Evolutionary conservation across 345 rosid genomes (phyloP).

Genomic region (Citrus unshiu): DNA sequence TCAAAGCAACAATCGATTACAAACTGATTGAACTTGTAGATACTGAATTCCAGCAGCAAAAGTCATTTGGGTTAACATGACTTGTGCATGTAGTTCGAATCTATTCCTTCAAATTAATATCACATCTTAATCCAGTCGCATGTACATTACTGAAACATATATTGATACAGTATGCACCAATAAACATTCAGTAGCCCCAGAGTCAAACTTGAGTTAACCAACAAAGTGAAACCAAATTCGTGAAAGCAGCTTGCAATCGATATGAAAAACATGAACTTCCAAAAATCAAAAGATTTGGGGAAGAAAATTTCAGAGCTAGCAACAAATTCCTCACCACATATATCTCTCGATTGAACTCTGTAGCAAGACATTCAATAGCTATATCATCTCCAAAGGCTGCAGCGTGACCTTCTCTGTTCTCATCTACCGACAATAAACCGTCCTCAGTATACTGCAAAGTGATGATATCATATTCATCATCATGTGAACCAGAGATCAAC

Average conservation of each 20-base stretch:
- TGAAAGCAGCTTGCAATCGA: not conserved
- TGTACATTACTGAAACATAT: not conserved
- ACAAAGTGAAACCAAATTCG: not conserved
- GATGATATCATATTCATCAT: slow-evolving; percentile 87
- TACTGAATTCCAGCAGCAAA: no score
- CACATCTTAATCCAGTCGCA: not conserved
- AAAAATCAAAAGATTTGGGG: not conserved
- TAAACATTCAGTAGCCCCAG: not conserved
- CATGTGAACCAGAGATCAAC: slow-evolving; percentile 84
- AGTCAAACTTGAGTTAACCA: not conserved
- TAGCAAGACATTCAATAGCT: slow-evolving; percentile 93
- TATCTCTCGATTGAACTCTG: slow-evolving; percentile 90
- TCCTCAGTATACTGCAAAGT: slow-evolving; percentile 92
- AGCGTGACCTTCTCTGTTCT: slow-evolving; percentile 77
- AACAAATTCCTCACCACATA: slow-evolving; percentile 57
- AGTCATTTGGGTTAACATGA: not conserved
- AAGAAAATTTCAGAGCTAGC: not conserved
- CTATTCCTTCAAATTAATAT: not conserved
- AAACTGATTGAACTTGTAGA: not conserved
- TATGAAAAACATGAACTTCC: not conserved
- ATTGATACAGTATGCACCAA: not conserved
- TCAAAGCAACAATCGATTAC: not conserved
- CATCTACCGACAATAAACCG: slow-evolving; percentile 85
- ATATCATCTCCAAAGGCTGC: slow-evolving; percentile 99
- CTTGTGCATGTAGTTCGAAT: not conserved